Base-by-base conservation (phyloP, 331 rosid genomes). In the Acacia concinna region DNA sequence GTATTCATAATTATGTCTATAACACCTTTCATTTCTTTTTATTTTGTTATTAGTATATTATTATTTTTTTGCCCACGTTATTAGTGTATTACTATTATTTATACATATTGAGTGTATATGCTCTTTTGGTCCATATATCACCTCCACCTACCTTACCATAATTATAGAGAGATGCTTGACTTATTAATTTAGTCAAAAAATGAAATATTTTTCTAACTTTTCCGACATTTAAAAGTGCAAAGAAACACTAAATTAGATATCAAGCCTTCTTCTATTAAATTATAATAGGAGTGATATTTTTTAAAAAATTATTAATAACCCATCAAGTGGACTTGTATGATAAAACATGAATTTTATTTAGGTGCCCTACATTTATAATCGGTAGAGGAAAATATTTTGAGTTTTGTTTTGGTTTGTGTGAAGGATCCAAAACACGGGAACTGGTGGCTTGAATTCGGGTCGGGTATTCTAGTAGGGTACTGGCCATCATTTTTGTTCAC, bases 381-480 rank as follows among this genome's bases (percentile, higher is more conserved):
- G n/a, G 4, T 1, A 5, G 10, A 21, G 60, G n/a, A 10, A 18
- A n/a, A n/a, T 2, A n/a, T 52, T 52, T n/a, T 21, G 11, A 28
- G 9, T 13, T 60, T 28, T 15, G 8, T 60, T 60, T 60, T 30
- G 38, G 35, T 30, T 52, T n/a, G 4, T 77, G 49, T 59, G 78
- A 57, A 94, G 99, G 99, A 95, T 89, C 99, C 99, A 1, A 95
- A 93, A 80, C 99, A 95, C 60, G 99, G 99, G 17, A 87, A 95
- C 35, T 95, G 99, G 99, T 95, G 99, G 99, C 90, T 95, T 38
- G 93, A 95, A 71, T 93, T 93, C 54, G 99, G 99, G 64, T 87
- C 97, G 0, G 99, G 97, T 0, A 83, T 90, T 6, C 74, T 93
- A 52, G 97, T 95, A 3, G 99, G 99, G 56, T 95, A 95, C 28